These are phyloP conservation scores for Beta vulgaris DNA, from an alignment of 148 eudicot species.

Conservation along the genomic window DNA sequence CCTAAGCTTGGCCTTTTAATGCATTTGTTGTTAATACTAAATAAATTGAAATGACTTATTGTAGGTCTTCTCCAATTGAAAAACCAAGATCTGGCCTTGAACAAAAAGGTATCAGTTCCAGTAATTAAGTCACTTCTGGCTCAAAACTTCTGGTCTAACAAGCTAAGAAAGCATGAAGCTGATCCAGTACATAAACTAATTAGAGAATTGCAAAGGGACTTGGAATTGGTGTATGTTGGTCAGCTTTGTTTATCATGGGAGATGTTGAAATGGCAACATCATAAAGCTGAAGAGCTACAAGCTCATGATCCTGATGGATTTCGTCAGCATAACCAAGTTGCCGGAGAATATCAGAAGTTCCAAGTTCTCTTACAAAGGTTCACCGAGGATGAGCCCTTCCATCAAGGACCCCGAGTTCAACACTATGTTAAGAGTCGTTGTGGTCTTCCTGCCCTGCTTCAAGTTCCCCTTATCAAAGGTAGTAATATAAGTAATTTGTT, in stretches of 20 bases:
- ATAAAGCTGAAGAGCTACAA: conserved; percentile 48
- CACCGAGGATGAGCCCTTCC: conserved; percentile 75
- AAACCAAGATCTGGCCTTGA: conserved; percentile 42
- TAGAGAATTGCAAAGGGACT: conserved; percentile 50
- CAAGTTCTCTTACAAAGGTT: conserved; percentile 79
- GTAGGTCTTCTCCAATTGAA: conserved; percentile 70
- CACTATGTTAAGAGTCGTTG: conserved; percentile 60
- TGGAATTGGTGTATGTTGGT: conserved; percentile 71
- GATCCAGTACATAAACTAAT: conserved; percentile 54
- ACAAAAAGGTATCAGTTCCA: conserved; percentile 46
- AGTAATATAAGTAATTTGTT: not conserved
- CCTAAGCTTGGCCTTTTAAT: no score
- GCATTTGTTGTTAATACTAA: no score
- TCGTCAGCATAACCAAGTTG: conserved; percentile 53
- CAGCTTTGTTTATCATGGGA: conserved; percentile 92
- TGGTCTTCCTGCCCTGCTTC: conserved; percentile 47
- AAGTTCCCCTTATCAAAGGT: conserved; percentile 82
- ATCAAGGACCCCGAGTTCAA: conserved; percentile 66
- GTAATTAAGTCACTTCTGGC: conserved; percentile 40
- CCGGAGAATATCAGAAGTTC: conserved; percentile 78
- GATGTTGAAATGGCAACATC: conserved; percentile 71
- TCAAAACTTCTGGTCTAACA: conserved; percentile 53
- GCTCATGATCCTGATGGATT: conserved; percentile 43
- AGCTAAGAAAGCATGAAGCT: conserved; percentile 48
- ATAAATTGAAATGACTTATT: not conserved